Percentiles rank a stretch among this genome's conserved stretches.
Conservation (phyloP, 495 filamentous ascomycete species). For the Penicillium tannophilum region DNA sequence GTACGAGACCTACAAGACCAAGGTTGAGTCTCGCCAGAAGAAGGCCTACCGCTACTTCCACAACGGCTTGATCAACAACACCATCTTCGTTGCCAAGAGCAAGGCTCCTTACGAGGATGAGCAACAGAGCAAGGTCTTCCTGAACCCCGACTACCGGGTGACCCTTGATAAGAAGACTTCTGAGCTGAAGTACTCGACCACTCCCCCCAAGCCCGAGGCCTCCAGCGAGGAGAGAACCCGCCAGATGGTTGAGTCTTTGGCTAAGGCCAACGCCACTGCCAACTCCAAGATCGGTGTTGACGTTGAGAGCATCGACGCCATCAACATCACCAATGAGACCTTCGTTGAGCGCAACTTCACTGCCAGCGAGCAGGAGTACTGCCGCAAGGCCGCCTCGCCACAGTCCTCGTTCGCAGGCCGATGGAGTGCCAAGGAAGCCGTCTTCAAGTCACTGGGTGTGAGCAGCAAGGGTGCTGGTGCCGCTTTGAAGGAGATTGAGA, state of each 20-base stretch:
- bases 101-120: slow-evolving; percentile 86
- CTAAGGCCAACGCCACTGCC: slow-evolving; percentile 66
- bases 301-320: slow-evolving; percentile 78
- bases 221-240: slow-evolving; percentile 63
- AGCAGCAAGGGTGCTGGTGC: slow-evolving; percentile 84
- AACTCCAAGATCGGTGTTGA: slow-evolving; percentile 92
- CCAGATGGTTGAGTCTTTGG: slow-evolving; percentile 76
- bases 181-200: slow-evolving; percentile 68
- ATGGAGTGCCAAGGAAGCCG: slow-evolving; percentile 97
- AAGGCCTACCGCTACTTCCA: slow-evolving; percentile 98
- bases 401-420: slow-evolving; percentile 88
- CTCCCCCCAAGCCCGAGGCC: slow-evolving; percentile 60
- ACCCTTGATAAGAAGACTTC: slow-evolving; percentile 79
- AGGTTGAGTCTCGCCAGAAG: slow-evolving; percentile 92
- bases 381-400: slow-evolving; percentile 71
- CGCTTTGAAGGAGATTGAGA: slow-evolving; percentile 92
- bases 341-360: slow-evolving; percentile 98
- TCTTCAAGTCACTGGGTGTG: slow-evolving; percentile 98
- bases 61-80: slow-evolving; percentile 95
- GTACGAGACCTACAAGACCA: slow-evolving; percentile 78
- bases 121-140: slow-evolving; percentile 82
- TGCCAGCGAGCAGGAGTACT: slow-evolving; percentile 76
- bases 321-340: slow-evolving; percentile 90
- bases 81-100: slow-evolving; percentile 92
- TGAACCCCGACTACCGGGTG: slow-evolving; percentile 94